Evolutionary conservation across 768 basidiomycete genomes (phyloP), one percentile per base, ranked within the genome.

Genomic region (Favolaschia claudopus): DNA sequence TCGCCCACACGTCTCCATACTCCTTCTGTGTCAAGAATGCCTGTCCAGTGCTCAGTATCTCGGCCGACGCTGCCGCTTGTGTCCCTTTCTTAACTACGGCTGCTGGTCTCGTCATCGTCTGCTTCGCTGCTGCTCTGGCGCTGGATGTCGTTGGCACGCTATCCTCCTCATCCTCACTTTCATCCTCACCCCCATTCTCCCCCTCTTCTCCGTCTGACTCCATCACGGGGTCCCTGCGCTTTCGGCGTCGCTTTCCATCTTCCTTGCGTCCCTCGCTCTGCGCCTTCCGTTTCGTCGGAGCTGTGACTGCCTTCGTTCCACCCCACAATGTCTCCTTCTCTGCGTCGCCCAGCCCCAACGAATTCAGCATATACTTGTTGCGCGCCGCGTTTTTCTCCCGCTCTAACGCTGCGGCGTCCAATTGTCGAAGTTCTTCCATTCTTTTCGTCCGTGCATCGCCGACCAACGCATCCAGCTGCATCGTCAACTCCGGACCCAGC

Each of bases 241-340:
- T n/a, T 44, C 29, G 28, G 28, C 19, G n/a, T n/a, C n/a, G n/a
- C 14, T 46, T 14, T 46, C 33, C 15, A 7, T 19, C 2, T 31
- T 46, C 17, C 22, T 20, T 12, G 7, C 19, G 13, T 27, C 42
- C 40, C 43, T 42, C 20, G 8, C 4, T 10, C 8, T n/a, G 19
- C 10, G 32, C 3, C 32, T 43, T 44, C 4, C 52, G 52, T 20
- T 53, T 53, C 19, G 32, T 13, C 7, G 47, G 14, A 7, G 25
- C 20, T 7, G 51, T 31, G n/a, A n/a, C n/a, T 10, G 40, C 24
- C 7, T 27, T 24, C 4, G 52, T 13, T 3, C 52, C 52, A 2
- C 52, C 52, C 52, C 52, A 54, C 32, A 54, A 28, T 4, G 52
- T 54, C 27, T 54, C 52, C 17, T 43, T 54, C 31, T 43, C 14